A percentile compares a stretch with the other conserved stretches of the same genome.
These are phyloP conservation scores for Paramyrothecium roridum DNA, from an alignment of 2,329 filamentous ascomycete genomes.

Conservation along the genomic window DNA sequence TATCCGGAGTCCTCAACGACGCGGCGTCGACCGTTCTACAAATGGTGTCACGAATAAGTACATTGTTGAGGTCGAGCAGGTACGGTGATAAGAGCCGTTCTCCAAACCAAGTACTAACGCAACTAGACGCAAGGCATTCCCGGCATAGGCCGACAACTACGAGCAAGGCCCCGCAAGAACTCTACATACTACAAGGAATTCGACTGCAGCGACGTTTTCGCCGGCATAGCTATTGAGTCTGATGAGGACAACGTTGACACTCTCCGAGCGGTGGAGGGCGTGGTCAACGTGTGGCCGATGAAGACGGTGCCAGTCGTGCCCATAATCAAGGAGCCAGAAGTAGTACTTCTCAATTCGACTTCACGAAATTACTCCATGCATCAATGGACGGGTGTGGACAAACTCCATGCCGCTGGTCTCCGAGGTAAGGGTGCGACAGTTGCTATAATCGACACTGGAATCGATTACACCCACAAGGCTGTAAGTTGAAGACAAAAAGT, in stretches of 20 bases:
- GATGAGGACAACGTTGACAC: slow-evolving; percentile 27
- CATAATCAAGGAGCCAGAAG: slow-evolving; percentile 1
- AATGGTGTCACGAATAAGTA: slow-evolving; percentile 15
- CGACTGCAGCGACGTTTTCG: slow-evolving; percentile 32
- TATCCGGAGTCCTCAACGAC: not conserved
- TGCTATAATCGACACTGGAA: slow-evolving; percentile 35
- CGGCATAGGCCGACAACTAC: slow-evolving; percentile 17
- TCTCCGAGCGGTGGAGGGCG: slow-evolving; percentile 25
- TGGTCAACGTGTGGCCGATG: slow-evolving; percentile 33
- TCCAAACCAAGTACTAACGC: not conserved
- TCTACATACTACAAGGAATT: slow-evolving; percentile 21
- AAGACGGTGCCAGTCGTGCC: slow-evolving; percentile 15
- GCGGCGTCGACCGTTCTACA: not conserved
- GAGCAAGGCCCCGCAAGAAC: slow-evolving; percentile 9
- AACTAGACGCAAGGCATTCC: slow-evolving; percentile 9
- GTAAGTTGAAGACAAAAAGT: slow-evolving; percentile 13
- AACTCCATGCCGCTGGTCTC: slow-evolving; percentile 32
- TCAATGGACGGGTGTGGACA: slow-evolving; percentile 34
- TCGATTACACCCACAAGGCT: slow-evolving; percentile 36
- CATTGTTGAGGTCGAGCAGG: slow-evolving; percentile 15
- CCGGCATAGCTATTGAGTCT: slow-evolving; percentile 28
- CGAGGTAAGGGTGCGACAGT: slow-evolving; percentile 33
- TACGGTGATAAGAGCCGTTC: not conserved
- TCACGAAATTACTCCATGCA: slow-evolving; percentile 29
- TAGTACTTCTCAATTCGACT: not conserved